phyloP scores from a whole-genome alignment of 805 yeast genomes.

The Komagataella populi region DNA sequence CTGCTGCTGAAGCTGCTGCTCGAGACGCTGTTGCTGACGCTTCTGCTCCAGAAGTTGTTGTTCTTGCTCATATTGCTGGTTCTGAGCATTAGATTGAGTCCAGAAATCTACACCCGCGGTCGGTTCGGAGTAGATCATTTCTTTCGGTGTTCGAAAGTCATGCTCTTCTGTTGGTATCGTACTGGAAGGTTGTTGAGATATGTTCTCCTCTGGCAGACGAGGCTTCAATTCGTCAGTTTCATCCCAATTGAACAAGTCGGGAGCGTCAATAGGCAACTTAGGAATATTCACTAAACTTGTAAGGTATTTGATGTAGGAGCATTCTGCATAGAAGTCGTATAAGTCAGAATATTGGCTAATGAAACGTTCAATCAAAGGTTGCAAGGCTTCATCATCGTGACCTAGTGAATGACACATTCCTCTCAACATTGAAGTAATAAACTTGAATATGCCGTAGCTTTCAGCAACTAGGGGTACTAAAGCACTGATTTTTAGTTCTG shows the following conservation, averaged over 20 bases:
- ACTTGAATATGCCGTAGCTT: slow-evolving; percentile 85
- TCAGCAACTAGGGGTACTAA: slow-evolving; percentile 85
- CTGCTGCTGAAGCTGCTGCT: slow-evolving; percentile 52
- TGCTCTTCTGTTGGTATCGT: slow-evolving; percentile 13
- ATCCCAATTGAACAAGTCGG: slow-evolving; percentile 37
- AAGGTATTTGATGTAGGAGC: slow-evolving; percentile 71
- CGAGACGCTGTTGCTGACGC: slow-evolving; percentile 48
- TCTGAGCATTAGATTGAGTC: slow-evolving; percentile 22
- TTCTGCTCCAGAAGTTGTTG: slow-evolving; percentile 49
- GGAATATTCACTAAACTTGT: slow-evolving; percentile 76
- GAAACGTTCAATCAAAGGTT: slow-evolving; percentile 61
- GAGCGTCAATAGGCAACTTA: slow-evolving; percentile 43
- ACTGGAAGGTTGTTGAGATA: slow-evolving; percentile 8
- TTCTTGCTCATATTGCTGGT: slow-evolving; percentile 36
- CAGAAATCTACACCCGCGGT: slow-evolving; percentile 34
- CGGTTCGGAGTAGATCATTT: slow-evolving; percentile 33
- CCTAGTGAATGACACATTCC: slow-evolving; percentile 62
- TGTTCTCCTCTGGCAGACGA: slow-evolving; percentile 8
- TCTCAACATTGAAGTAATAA: slow-evolving; percentile 78
- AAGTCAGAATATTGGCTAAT: slow-evolving; percentile 55
- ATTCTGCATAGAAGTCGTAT: slow-evolving; percentile 79
- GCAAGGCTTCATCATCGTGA: slow-evolving; percentile 50
- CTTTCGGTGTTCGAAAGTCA: slow-evolving; percentile 24
- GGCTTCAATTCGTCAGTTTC: slow-evolving; percentile 22
- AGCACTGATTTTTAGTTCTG: slow-evolving; percentile 74